Evolutionary conservation across 1,284 basidiomycete genomes (phyloP).

Genomic region (Cutaneotrichosporon sp.): DNA sequence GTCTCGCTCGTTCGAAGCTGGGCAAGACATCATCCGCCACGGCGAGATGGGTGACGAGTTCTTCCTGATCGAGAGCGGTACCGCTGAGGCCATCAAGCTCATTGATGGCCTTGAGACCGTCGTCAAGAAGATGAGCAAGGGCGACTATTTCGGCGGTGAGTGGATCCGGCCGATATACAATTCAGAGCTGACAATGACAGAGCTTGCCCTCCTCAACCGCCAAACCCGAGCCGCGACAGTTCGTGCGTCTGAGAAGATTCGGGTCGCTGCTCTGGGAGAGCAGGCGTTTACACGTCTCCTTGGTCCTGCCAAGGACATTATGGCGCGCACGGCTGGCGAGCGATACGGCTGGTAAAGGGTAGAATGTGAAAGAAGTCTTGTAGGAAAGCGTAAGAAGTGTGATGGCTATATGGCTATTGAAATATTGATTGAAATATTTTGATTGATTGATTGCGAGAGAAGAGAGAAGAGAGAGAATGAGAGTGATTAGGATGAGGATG

Average conservation of each 20-base stretch:
- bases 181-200: constrained; percentile 53
- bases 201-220: constrained; percentile 77
- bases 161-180: constrained; percentile 12
- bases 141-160: constrained; percentile 97
- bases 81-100: constrained; percentile 80
- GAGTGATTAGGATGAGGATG: too few species aligned
- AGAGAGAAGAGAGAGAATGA: too few species aligned
- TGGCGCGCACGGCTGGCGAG: constrained; percentile 53
- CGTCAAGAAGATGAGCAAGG: constrained; percentile 76
- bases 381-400: not conserved
- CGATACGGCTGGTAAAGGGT: constrained; percentile 40
- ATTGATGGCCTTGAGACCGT: constrained; percentile 65
- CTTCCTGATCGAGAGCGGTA: constrained; percentile 93
- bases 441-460: too few species aligned
- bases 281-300: constrained; percentile 91
- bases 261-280: constrained; percentile 90
- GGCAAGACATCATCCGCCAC: constrained; percentile 81
- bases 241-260: constrained; percentile 73
- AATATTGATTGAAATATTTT: not conserved
- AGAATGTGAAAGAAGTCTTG: not conserved
- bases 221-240: constrained; percentile 92
- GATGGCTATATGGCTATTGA: not conserved
- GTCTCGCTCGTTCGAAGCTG: constrained; percentile 75
- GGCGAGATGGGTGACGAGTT: constrained; percentile 96
- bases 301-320: constrained; percentile 64